These are phyloP conservation scores for Aspergillus thermomutatus DNA, from an alignment of 2,329 filamentous ascomycete genomes.

Conservation along the genomic window DNA sequence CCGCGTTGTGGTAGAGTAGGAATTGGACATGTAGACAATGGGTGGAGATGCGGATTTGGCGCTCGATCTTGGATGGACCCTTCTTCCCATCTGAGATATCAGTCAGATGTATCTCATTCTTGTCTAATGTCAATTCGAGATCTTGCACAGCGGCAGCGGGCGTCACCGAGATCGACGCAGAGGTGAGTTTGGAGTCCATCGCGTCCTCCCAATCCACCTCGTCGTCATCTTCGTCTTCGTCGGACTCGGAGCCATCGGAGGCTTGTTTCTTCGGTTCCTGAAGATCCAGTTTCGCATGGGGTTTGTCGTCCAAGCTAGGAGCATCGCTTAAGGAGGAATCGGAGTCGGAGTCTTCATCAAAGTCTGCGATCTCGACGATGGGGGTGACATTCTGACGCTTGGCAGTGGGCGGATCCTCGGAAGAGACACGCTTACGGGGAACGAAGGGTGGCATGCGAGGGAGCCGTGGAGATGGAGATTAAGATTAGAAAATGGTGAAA, in stretches of 20 bases:
- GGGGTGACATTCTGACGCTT: constrained; percentile 33
- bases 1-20: constrained; percentile 83
- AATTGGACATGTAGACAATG: constrained; percentile 88
- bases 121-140: constrained; percentile 67
- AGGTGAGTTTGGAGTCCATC: constrained; percentile 39
- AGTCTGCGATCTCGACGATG: constrained; percentile 19
- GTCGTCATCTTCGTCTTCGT: constrained; percentile 59
- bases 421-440: constrained; percentile 41
- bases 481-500: background rate
- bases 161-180: constrained; percentile 29
- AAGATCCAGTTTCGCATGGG: constrained; percentile 49
- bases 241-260: constrained; percentile 41
- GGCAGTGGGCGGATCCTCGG: constrained; percentile 31
- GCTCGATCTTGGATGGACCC: constrained; percentile 79
- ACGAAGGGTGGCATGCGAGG: constrained; percentile 46
- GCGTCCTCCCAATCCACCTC: constrained; percentile 60
- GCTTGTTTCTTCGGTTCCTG: constrained; percentile 31
- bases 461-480: background rate
- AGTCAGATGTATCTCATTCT: constrained; percentile 53
- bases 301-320: constrained; percentile 50
- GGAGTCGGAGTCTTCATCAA: constrained; percentile 26
- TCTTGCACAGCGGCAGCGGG: constrained; percentile 59
- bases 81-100: constrained; percentile 68
- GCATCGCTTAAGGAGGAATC: constrained; percentile 38
- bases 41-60: constrained; percentile 70